These are phyloP conservation scores for Clarireedia hainanense DNA, from an alignment of 2,329 filamentous ascomycete species.

Conservation along the genomic window DNA sequence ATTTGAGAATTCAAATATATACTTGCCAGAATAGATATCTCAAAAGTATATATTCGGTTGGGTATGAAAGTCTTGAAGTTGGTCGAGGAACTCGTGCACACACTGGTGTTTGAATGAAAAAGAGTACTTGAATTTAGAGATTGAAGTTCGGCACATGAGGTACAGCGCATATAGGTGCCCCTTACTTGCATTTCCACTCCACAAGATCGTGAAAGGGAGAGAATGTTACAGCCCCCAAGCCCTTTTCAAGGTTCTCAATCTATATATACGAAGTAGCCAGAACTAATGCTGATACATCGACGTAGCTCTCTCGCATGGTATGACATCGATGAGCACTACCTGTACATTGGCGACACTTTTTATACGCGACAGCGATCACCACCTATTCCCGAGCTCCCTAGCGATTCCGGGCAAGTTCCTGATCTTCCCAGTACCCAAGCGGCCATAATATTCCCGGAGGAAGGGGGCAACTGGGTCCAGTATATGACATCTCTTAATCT, in stretches of 20 bases:
- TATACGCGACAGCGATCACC: constrained; percentile 30
- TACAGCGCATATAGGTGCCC: too few species aligned
- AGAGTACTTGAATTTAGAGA: too few species aligned
- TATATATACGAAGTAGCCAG: background rate
- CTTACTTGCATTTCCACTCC: constrained; percentile 16
- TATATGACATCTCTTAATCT: constrained; percentile 32
- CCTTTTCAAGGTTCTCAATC: too few species aligned
- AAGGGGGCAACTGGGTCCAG: constrained; percentile 33
- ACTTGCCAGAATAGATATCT: too few species aligned
- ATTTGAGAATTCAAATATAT: too few species aligned
- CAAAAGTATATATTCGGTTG: too few species aligned
- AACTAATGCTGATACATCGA: background rate
- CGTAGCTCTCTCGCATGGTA: constrained; percentile 3
- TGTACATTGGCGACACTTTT: constrained; percentile 40
- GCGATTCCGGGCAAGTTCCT: constrained; percentile 12
- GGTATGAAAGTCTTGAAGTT: too few species aligned
- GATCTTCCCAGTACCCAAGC: constrained; percentile 15
- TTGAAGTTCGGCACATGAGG: too few species aligned
- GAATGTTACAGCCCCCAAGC: too few species aligned
- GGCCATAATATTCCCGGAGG: constrained; percentile 33
- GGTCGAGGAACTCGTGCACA: too few species aligned
- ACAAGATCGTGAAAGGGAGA: background rate
- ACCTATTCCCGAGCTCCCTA: constrained; percentile 26
- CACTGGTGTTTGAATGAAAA: too few species aligned
- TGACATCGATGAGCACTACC: constrained; percentile 31